A percentile compares a stretch with the other conserved stretches of the same genome.
These are phyloP conservation scores for Saxispiralis lemnorum DNA, from an alignment of 495 filamentous ascomycete genomes.

Conservation along the genomic window DNA sequence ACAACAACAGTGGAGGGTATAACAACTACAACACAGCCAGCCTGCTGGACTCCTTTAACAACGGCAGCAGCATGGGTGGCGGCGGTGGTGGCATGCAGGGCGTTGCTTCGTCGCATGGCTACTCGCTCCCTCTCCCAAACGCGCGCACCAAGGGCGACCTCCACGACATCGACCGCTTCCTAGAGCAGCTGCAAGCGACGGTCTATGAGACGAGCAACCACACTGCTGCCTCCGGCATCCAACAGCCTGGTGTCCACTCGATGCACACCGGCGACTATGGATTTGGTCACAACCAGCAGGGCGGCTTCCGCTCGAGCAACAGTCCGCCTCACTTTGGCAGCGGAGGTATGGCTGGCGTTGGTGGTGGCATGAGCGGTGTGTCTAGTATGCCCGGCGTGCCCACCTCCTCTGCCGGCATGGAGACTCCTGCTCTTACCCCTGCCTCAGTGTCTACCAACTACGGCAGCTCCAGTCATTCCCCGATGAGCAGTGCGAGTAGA, in stretches of 20 bases:
- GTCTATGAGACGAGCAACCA: conserved; percentile 81
- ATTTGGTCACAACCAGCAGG: conserved; percentile 25
- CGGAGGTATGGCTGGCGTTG: conserved; percentile 30
- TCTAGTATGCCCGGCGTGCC: conserved; percentile 3
- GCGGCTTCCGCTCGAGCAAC: conserved; percentile 44
- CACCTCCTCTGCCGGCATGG: conserved; percentile 30
- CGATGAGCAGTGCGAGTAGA: conserved; percentile 47
- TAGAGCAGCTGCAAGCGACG: conserved; percentile 86
- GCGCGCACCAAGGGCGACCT: conserved; percentile 85
- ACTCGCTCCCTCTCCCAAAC: conserved; percentile 69
- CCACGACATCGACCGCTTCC: conserved; percentile 74
- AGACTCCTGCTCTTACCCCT: conserved; percentile 76
- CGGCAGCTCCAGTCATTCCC: conserved; percentile 63
- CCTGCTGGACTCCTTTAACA: conserved; percentile 15
- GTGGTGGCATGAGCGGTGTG: conserved; percentile 35
- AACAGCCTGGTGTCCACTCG: conserved; percentile 50
- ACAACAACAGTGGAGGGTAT: conserved; percentile 20
- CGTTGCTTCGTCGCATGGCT: conserved; percentile 36
- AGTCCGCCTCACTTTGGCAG: conserved; percentile 44
- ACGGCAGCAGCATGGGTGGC: conserved; percentile 7
- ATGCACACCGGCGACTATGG: conserved; percentile 41
- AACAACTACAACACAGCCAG: conserved; percentile 8
- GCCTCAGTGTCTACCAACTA: conserved; percentile 76
- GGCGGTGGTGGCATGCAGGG: conserved; percentile 11
- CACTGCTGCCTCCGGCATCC: conserved; percentile 54